phyloP scores from a whole-genome alignment of 306 rosid species.

The Gleditsia sinensis region DNA sequence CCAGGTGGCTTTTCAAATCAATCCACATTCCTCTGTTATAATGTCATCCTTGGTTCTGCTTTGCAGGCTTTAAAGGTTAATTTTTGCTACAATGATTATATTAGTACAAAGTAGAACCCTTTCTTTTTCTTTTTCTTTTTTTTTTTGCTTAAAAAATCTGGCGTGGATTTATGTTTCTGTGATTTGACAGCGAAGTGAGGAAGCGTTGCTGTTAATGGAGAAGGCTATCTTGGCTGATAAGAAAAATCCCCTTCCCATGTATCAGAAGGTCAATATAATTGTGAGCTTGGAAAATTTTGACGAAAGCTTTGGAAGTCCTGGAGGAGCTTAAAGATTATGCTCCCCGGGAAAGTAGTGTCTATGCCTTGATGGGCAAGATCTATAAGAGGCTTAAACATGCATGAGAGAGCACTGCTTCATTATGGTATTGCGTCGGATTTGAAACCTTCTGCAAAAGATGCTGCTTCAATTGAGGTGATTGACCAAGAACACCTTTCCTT shows the following conservation, averaged over 20 bases:
- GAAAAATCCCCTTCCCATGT: conserved; percentile 98
- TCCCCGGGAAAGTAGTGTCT: conserved; percentile 94
- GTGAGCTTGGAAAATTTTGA: conserved; percentile 74
- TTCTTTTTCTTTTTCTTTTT: conserved; percentile 14
- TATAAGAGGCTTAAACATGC: conserved; percentile 84
- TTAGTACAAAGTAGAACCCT: no score
- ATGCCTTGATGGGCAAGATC: conserved; percentile 94
- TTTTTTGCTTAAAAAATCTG: no score
- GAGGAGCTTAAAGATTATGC: conserved; percentile 90
- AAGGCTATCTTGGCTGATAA: conserved; percentile 87
- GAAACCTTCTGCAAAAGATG: conserved; percentile 94
- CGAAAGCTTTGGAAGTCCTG: conserved; percentile 81
- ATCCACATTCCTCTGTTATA: conserved; percentile 87
- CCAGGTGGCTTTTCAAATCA: conserved; percentile 80
- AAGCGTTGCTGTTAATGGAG: conserved; percentile 89
- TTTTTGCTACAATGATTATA: conserved; percentile 35
- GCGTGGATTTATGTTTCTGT: conserved; percentile 32
- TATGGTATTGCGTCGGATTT: conserved; percentile 92
- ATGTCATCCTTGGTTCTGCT: conserved; percentile 90
- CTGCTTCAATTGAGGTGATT: conserved; percentile 86
- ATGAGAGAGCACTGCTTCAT: conserved; percentile 92
- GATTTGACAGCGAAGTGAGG: conserved; percentile 72
- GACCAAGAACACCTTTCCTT: no score
- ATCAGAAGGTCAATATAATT: conserved; percentile 94
- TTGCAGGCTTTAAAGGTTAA: conserved; percentile 83